These are phyloP conservation scores for Cylindrodendrum hubeiense DNA, from an alignment of 2,329 filamentous ascomycete species.

Conservation along the genomic window DNA sequence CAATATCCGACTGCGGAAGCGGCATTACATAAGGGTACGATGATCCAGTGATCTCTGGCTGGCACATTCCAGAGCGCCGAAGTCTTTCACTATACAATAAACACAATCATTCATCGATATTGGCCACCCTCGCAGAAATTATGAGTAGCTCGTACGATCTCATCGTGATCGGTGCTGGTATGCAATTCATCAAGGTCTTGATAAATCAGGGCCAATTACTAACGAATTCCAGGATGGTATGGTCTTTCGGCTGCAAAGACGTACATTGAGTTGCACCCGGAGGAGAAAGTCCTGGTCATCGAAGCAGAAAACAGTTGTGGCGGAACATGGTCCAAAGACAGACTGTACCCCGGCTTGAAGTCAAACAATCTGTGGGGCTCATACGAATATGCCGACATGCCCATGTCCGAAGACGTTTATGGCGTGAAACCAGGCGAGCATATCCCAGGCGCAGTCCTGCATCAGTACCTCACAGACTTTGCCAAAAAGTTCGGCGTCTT, in stretches of 20 bases:
- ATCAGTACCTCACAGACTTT: constrained; percentile 51
- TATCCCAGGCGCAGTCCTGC: constrained; percentile 50
- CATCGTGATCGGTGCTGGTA: constrained; percentile 20
- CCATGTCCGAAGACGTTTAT: constrained; percentile 63
- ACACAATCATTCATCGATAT: neutral
- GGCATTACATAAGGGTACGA: neutral
- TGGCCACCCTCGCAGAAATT: neutral
- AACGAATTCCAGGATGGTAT: constrained; percentile 54
- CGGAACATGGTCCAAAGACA: constrained; percentile 69
- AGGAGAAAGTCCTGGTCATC: constrained; percentile 60
- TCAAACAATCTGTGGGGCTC: constrained; percentile 73
- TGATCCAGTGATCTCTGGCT: neutral
- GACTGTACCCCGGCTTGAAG: constrained; percentile 70
- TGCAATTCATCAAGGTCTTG: neutral
- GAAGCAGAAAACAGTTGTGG: constrained; percentile 64
- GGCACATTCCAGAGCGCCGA: neutral
- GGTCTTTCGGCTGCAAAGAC: constrained; percentile 65
- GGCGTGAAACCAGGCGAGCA: constrained; percentile 49
- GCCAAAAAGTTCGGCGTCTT: constrained; percentile 60
- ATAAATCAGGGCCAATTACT: neutral
- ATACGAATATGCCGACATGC: constrained; percentile 73
- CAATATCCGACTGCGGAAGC: neutral
- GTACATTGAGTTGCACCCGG: constrained; percentile 62
- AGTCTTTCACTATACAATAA: neutral
- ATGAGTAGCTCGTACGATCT: constrained; percentile 16